A percentile compares a stretch with the other conserved stretches of the same genome.
phyloP scores from a whole-genome alignment of 129 eudicot genomes.

The Smallanthus sonchifolius region DNA sequence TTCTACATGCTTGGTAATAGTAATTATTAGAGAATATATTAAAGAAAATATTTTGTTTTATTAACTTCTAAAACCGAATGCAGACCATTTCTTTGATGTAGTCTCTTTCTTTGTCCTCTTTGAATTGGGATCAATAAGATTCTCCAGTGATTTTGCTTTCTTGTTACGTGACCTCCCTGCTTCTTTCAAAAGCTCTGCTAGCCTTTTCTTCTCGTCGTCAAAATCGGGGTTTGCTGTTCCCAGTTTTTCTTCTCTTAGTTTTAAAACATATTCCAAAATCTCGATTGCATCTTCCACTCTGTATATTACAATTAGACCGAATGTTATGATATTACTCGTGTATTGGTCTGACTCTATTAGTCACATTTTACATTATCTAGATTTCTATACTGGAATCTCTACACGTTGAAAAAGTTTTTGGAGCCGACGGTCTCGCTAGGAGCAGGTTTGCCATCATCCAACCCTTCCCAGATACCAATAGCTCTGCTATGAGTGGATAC shows the following conservation, averaged over 20 bases:
- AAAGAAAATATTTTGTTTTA: not conserved
- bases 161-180: constrained; percentile 86
- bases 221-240: constrained; percentile 98
- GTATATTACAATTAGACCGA: constrained; percentile 4
- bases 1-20: constrained; percentile 25
- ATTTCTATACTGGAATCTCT: too few species aligned
- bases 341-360: too few species aligned
- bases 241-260: constrained; percentile 92
- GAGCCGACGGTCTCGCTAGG: too few species aligned
- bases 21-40: constrained; percentile 27
- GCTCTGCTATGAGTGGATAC: too few species aligned
- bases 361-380: too few species aligned
- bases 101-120: constrained; percentile 86
- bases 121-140: constrained; percentile 86
- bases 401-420: too few species aligned
- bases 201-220: constrained; percentile 88
- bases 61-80: constrained; percentile 85
- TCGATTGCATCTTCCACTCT: constrained; percentile 97
- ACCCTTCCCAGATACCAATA: too few species aligned
- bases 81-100: constrained; percentile 87
- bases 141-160: constrained; percentile 91
- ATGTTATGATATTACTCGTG: not conserved
- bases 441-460: too few species aligned
- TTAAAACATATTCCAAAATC: constrained; percentile 85
- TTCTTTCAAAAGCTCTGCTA: constrained; percentile 90